Evolutionary conservation across 208 protist genomes (phyloP), one percentile per base, ranked within the genome.

Genomic region (Trichomonas gallinae): DNA sequence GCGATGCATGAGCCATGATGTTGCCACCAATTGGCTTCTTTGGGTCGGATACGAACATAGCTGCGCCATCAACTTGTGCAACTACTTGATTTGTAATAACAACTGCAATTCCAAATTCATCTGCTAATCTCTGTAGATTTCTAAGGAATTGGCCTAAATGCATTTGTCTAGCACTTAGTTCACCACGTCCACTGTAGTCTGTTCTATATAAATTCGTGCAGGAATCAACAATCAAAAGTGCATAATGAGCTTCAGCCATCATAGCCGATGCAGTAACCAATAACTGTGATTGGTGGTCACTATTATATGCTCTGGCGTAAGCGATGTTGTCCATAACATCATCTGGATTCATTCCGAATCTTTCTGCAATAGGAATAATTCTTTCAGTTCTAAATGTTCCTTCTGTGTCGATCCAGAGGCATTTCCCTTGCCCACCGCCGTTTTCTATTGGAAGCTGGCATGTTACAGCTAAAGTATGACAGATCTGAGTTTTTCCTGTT

Each of bases 21-120:
- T 99, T 99, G 15, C 99, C 99, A n/a, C 99, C 99, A 97, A 99
- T 99, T 36, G 99, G 99, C 98, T 99, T 99, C 97, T 99, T 99
- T 38, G 99, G 98, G 97, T 99, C 98, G 9, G 99, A 98, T 97
- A 98, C 98, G 96, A 99, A 99, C 98, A 99, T 99, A 83, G 72
- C 38, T 42, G 96, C 38, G 13, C 63, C 46, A 96, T 96, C 58
- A 72, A 96, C 42, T 31, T 40, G 72, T 63, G 63, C 48, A 48
- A 96, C 96, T 1, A 96, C 97, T 97, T 99, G 99, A 97, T 99
- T 99, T 11, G 99, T 99, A 48, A 99, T 99, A 26, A 99, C 99
- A 1, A 99, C 99, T 44, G 99, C 99, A 42, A 99, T 98, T 93
- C 99, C 99, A 97, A 99, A 99, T 97, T 99, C 99, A 97, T 99